Percentiles rank a stretch among this genome's conserved stretches.
These are phyloP conservation scores for Hortaea werneckii DNA, from an alignment of 2,329 filamentous ascomycete species.

Conservation along the genomic window DNA sequence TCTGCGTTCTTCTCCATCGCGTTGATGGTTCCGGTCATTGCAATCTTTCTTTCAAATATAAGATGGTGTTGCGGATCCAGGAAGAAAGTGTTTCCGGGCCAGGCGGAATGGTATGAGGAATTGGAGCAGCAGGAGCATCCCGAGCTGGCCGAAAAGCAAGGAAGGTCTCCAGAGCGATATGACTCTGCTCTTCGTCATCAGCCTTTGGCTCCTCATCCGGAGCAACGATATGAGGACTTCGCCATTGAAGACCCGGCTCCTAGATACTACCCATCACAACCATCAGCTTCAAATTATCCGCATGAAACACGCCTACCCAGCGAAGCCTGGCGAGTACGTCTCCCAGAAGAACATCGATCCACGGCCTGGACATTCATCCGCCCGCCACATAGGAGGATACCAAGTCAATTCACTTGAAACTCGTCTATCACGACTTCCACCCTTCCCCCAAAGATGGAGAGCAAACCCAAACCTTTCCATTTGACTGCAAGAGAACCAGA, in stretches of 20 bases:
- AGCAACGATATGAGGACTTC: neutral
- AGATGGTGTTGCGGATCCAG: constrained; percentile 8
- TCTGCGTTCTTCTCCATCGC: constrained; percentile 5
- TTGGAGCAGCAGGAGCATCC: neutral
- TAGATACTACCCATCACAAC: neutral
- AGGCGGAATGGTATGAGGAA: constrained; percentile 7
- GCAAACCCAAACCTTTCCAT: too few species aligned
- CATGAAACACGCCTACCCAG: neutral
- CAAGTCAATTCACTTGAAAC: too few species aligned
- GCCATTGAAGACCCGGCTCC: neutral
- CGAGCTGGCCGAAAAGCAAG: neutral
- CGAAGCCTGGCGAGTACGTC: neutral
- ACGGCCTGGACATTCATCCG: too few species aligned
- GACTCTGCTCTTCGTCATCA: too few species aligned
- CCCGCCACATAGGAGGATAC: too few species aligned
- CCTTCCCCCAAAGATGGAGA: too few species aligned
- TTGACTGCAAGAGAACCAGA: too few species aligned
- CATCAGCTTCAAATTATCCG: neutral
- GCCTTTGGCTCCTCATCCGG: too few species aligned
- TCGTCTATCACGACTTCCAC: too few species aligned
- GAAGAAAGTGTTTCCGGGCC: constrained; percentile 6
- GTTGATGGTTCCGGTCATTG: constrained; percentile 6
- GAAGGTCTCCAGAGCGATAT: too few species aligned
- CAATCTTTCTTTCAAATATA: constrained; percentile 9
- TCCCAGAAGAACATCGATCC: neutral